Evolutionary conservation across 768 basidiomycete species (phyloP).

Genomic region (Rhodotorula paludigena): DNA sequence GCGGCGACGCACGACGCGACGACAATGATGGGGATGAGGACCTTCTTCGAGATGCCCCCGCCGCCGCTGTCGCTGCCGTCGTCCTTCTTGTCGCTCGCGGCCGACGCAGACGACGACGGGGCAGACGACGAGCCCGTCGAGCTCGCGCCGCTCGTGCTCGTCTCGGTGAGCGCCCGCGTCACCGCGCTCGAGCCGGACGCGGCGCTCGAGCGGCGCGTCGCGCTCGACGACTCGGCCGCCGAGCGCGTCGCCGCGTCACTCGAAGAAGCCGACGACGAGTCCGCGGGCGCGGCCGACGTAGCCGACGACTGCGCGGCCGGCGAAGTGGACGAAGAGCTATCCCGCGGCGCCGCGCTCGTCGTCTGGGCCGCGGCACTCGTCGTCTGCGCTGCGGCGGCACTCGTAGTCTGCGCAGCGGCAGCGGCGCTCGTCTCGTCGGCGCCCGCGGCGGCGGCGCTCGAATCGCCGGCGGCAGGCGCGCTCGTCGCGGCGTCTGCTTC

Average conservation of each 20-base stretch:
- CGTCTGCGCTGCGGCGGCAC: background rate
- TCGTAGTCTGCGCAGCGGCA: background rate
- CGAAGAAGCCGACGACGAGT: background rate
- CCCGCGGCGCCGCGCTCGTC: background rate
- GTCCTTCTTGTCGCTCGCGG: background rate
- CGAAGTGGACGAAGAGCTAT: background rate
- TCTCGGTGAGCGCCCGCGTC: too few species aligned
- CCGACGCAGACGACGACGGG: background rate
- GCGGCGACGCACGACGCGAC: slow-evolving; percentile 66
- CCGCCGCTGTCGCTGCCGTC: background rate
- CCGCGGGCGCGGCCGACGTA: background rate
- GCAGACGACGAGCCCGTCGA: background rate
- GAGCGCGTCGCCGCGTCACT: background rate
- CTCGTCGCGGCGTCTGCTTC: background rate
- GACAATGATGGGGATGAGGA: slow-evolving; percentile 60
- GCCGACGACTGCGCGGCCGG: background rate
- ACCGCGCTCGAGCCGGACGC: background rate
- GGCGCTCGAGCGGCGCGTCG: background rate
- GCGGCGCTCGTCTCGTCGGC: too few species aligned
- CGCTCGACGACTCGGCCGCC: background rate
- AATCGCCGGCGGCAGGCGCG: background rate
- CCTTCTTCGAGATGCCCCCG: slow-evolving; percentile 22
- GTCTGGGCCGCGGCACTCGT: background rate
- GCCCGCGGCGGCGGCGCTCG: too few species aligned
- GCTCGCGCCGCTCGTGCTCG: too few species aligned